A percentile compares a stretch with the other conserved stretches of the same genome.
Conservation (phyloP, 2,329 filamentous ascomycete species). For the Sarocladium brachiariae region DNA sequence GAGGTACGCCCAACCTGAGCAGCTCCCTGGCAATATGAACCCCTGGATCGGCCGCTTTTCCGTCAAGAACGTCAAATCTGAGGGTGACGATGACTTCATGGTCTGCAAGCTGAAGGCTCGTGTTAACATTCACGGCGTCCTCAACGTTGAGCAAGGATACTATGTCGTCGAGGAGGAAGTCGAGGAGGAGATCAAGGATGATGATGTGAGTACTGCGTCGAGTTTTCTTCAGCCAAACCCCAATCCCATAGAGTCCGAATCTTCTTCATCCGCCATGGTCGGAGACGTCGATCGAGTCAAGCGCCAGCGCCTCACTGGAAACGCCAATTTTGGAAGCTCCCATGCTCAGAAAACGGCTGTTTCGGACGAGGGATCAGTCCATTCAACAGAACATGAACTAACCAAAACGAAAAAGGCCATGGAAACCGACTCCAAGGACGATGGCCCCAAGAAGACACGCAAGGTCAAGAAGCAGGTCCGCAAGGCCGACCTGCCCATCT, state of each 20-base stretch:
- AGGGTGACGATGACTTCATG: constrained; percentile 95
- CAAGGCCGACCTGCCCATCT: constrained; percentile 90
- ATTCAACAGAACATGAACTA: constrained; percentile 15
- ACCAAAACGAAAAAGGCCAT: constrained; percentile 54
- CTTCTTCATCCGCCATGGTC: constrained; percentile 15
- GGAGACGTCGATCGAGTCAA: constrained; percentile 38
- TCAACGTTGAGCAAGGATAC: constrained; percentile 96
- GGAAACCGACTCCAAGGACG: constrained; percentile 70
- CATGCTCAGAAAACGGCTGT: not conserved
- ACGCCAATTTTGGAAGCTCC: not conserved
- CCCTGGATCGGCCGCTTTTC: constrained; percentile 98
- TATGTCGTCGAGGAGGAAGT: constrained; percentile 97
- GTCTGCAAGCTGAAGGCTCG: constrained; percentile 99
- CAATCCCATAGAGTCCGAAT: not conserved
- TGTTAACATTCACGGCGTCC: constrained; percentile 89
- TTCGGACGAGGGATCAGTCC: not conserved
- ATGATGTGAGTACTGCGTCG: constrained; percentile 19
- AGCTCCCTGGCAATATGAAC: constrained; percentile 80
- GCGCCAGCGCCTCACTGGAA: constrained; percentile 40
- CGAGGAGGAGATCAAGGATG: constrained; percentile 81
- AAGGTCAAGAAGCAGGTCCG: constrained; percentile 99
- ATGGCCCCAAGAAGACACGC: constrained; percentile 75
- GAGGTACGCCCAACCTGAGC: constrained; percentile 80
- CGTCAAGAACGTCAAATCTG: constrained; percentile 93
- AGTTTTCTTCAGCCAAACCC: not conserved